Percentiles rank a stretch among this genome's conserved stretches.
phyloP scores from a whole-genome alignment of 441 rosid species.

The Euphorbia neoarborescens region DNA sequence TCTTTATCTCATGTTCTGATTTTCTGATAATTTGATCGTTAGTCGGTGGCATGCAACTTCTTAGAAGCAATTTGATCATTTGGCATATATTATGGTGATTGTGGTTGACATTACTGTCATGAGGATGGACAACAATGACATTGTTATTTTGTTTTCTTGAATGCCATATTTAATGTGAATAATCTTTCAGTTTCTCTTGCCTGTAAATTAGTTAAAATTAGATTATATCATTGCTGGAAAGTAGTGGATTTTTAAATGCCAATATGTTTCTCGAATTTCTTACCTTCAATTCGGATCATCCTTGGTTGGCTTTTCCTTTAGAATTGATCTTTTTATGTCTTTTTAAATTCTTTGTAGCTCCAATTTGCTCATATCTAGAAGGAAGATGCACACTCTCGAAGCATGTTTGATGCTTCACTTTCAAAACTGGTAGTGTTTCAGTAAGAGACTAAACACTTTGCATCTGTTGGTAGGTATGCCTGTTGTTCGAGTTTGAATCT shows the following conservation, averaged over 20 bases:
- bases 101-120: no score
- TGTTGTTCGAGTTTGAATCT: neutral
- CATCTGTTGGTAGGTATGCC: conserved; percentile 4
- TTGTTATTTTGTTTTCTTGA: no score
- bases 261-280: neutral
- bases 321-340: neutral
- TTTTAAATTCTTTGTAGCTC: neutral
- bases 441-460: conserved; percentile 8
- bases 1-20: neutral
- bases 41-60: no score
- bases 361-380: neutral
- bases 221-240: neutral
- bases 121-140: no score
- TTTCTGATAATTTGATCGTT: neutral
- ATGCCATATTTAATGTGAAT: no score
- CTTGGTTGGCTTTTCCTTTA: neutral
- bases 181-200: conserved; percentile 11
- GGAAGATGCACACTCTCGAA: neutral
- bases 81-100: no score
- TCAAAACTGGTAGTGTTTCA: conserved; percentile 10
- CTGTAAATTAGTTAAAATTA: conserved; percentile 11
- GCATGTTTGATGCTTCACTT: neutral
- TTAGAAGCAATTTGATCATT: no score
- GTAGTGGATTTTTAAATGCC: neutral
- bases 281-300: neutral